phyloP scores from a whole-genome alignment of 345 rosid genomes.

The Chamaenerion angustifolium region DNA sequence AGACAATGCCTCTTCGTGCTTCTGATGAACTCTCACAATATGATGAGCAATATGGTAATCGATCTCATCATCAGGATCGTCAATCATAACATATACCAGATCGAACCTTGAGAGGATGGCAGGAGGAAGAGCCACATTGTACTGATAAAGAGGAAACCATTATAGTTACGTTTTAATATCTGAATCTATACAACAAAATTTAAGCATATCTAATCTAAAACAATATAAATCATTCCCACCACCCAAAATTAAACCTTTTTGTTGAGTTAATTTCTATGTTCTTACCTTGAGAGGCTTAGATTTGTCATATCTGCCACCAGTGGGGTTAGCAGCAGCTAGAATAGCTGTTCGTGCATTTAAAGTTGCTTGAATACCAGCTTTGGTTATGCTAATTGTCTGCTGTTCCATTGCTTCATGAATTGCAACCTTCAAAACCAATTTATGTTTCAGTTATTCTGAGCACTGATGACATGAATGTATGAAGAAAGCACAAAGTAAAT shows the following conservation, averaged over 20 bases:
- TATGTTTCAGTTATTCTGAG: too few species aligned
- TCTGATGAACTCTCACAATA: constrained; percentile 88
- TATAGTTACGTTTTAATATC: too few species aligned
- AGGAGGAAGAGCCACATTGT: constrained; percentile 92
- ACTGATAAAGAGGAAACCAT: constrained; percentile 25
- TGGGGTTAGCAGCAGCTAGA: constrained; percentile 92
- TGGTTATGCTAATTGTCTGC: constrained; percentile 95
- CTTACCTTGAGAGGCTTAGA: constrained; percentile 91
- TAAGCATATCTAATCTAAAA: too few species aligned
- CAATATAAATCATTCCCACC: too few species aligned
- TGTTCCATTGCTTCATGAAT: constrained; percentile 99
- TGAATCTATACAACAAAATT: too few species aligned
- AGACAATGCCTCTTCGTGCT: constrained; percentile 73
- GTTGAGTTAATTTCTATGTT: not conserved
- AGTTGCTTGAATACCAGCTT: constrained; percentile 97
- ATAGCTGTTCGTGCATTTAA: constrained; percentile 92
- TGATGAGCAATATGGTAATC: constrained; percentile 94
- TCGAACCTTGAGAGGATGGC: constrained; percentile 96
- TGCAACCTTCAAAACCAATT: constrained; percentile 50
- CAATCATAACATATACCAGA: constrained; percentile 89
- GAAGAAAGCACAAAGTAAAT: constrained; percentile 3
- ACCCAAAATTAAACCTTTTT: not conserved
- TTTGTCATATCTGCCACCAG: constrained; percentile 90
- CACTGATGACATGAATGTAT: not conserved
- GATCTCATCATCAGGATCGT: constrained; percentile 80